Evolutionary conservation across 441 rosid species (phyloP), one percentile per base, ranked within the genome.

Genomic region (Eruca vesicaria): DNA sequence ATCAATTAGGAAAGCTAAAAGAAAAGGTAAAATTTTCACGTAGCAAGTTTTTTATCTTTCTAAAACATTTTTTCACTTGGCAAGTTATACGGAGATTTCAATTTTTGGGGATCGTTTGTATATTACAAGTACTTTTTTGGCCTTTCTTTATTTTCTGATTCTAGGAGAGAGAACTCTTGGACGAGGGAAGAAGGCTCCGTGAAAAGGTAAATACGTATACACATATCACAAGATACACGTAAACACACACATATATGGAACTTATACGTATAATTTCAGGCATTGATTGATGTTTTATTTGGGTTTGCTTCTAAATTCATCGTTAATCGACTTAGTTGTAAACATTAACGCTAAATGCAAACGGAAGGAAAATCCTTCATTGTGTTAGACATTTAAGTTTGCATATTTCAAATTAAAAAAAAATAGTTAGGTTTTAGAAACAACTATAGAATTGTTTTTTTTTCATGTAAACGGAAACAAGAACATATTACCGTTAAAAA

Each of bases 91-190:
- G 61, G 3, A 35, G 5, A 38, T 38, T 36, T n/a, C 1, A 28
- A 12, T 23, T 11, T 26, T 7, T 48, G 9, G 45, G 45, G 53
- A 69, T 20, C 11, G 4, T n/a, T 63, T 63, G 6, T 56, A 35
- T 69, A 23, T 29, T 18, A 55, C 21, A 14, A 67, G 2, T n/a
- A 63, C 5, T 31, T 20, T 76, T 8, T 56, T 0, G 26, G 21
- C 64, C 12, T 31, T 31, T 45, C 43, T 32, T 57, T 15, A 35
- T 26, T 14, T 4, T 29, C 32, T 9, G 19, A 9, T 58, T 55
- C 10, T 65, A 77, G 80, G 76, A 77, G 63, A 71, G 48, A 26
- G 48, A 70, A 41, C 76, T 71, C 43, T 26, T 71, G 62, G 26
- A 65, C 28, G 63, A 71, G 35, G 65, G 63, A 48, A 58, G 21